Base-by-base conservation (phyloP, 2,329 filamentous ascomycete species). In the Diplocarpon rosae region DNA sequence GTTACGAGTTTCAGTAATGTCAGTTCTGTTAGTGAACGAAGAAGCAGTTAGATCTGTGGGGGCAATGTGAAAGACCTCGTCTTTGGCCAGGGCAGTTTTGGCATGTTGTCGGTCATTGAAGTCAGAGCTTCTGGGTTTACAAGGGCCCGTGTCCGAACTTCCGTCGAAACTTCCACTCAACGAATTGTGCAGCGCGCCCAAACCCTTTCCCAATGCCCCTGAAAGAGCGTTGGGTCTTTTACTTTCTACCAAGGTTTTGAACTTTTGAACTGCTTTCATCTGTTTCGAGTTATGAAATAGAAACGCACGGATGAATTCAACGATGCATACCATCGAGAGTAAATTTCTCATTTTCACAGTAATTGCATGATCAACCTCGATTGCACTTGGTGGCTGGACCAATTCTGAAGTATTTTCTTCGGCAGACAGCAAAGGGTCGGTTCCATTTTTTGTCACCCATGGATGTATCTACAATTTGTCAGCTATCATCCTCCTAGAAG, bases 211-310 rank as follows among this genome's bases (percentile, higher is more conserved):
- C 14, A 83, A 67, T 28, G 80, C 75, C 35, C 72, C 74, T 48
- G 77, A 72, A 56, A 80, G 69, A 24, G 69, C 65, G 10, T 42
- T 42, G 24, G 73, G 67, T 55, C 73, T 69, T 48, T 71, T 72
- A 45, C 70, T 67, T 51, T 76, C 69, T 27, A 92, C 66, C 8
- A 93, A 70, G 40, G 75, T 69, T 62, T 93, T 95, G 69, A 96
- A 95, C 46, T 83, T 85, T 51, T 83, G 80, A 33, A 93, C 90
- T 3, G 89, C 92, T 75, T 86, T 92, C 71, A 96, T 84, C 81
- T 87, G 51, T 10, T 28, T 31, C 9, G 36, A 24, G 15, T 56
- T 31, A 54, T 39, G n/a, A 14, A 33, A 20, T 15, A 20, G n/a
- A 10, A 11, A 34, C 33, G 20, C 2, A 13, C 11, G 20, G 28